Base-by-base conservation (phyloP, 306 rosid species). In the Dryas drummondii region DNA sequence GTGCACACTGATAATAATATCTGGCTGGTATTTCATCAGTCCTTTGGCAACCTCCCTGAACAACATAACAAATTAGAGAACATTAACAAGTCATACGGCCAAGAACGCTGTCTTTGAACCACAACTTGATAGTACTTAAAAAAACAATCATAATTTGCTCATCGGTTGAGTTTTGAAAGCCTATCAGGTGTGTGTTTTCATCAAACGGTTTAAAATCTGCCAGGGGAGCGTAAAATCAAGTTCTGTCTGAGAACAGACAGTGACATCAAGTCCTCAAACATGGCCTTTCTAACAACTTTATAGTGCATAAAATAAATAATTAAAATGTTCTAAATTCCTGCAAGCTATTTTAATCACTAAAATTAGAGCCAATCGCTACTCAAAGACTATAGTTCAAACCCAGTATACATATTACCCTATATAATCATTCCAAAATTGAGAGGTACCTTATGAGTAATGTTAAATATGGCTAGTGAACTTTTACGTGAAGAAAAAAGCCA, bases 1-100 rank as follows among this genome's bases (percentile, higher is more conserved):
- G 80, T 94, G 99, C 51, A 94, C 99, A 76, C 99, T 94, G 85
- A 94, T 94, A 72, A 94, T 94, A 71, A 94, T 90, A 83, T 94
- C 97, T n/a, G 99, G 99, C 81, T 86, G 89, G 82, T 94, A 94
- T 85, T 94, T 92, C 99, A 94, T 88, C 74, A 94, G 59, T 57
- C 99, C 99, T 83, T 88, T 93, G 27, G 97, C 97, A 67, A 93
- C 88, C 82, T 88, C 91, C 45, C 97, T 93, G 82, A 66, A 48
- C 72, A 54, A 77, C 14, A 42, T 14, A 68, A 59, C 14, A 58
- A 9, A 73, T 7, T 2, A 62, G 41, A 80, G 14, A 81, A 74
- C 11, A 51, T 60, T 40, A 45, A 49, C 57, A 64, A 8, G 68
- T 16, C 27, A 68, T 52, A 66, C 46, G 46, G 14, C 46, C 10